Percentiles rank a stretch among this genome's conserved stretches.
Conservation (phyloP, 352 stramenopile species). For the Pythium phragmitis region DNA sequence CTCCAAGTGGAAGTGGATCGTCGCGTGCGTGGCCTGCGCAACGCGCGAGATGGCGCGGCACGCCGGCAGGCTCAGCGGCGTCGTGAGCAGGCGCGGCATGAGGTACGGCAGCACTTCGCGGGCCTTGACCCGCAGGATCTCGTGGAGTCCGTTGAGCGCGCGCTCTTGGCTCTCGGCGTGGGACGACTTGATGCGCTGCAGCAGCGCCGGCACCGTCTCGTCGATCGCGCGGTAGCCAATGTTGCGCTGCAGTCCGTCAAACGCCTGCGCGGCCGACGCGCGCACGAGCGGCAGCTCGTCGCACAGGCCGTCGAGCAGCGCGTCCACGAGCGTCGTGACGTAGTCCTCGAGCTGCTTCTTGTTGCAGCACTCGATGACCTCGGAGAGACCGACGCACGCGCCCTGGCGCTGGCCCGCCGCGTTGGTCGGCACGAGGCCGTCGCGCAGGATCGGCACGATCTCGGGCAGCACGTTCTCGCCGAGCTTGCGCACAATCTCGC, state of each 20-base stretch:
- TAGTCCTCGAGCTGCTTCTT: conserved; percentile 97
- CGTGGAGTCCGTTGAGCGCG: conserved; percentile 96
- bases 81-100: conserved; percentile 93
- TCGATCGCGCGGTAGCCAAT: conserved; percentile 96
- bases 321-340: conserved; percentile 95
- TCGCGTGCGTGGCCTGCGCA: conserved; percentile 89
- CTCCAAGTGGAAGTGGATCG: conserved; percentile 96
- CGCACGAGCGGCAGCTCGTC: conserved; percentile 91
- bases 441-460: conserved; percentile 97
- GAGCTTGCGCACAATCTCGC: conserved; percentile 99
- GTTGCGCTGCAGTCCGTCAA: conserved; percentile 95
- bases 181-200: conserved; percentile 90
- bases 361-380: conserved; percentile 97
- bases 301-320: conserved; percentile 97
- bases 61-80: conserved; percentile 89
- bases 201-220: conserved; percentile 95
- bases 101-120: conserved; percentile 97
- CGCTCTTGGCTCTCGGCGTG: conserved; percentile 65
- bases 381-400: conserved; percentile 97
- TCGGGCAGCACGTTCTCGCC: conserved; percentile 98
- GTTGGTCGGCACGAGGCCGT: conserved; percentile 84
- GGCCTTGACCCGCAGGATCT: conserved; percentile 96
- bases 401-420: conserved; percentile 84
- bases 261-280: conserved; percentile 94
- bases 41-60: conserved; percentile 92